Percentiles rank a stretch among this genome's conserved stretches.
Conservation (phyloP, 2,329 filamentous ascomycete genomes). For the Hypoxylon sp. region DNA sequence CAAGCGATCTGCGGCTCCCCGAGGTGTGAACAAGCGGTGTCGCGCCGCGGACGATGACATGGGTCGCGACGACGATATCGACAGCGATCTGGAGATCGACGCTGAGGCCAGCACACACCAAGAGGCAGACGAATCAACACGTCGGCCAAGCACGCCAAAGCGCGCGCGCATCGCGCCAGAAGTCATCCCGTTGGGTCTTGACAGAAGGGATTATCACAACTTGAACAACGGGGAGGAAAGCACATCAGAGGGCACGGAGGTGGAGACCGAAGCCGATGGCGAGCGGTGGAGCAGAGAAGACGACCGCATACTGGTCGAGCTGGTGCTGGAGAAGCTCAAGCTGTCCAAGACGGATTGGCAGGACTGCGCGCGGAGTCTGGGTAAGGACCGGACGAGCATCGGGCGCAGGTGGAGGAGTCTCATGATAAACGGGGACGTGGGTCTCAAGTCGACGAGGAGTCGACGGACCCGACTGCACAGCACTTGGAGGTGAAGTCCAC, state of each 20-base stretch:
- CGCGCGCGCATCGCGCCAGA: slow-evolving; percentile 68
- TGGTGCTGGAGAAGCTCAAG: slow-evolving; percentile 72
- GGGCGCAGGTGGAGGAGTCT: slow-evolving; percentile 70
- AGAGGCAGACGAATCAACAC: slow-evolving; percentile 33
- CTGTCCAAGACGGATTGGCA: slow-evolving; percentile 72
- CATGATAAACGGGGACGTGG: slow-evolving; percentile 66
- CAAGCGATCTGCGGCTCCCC: slow-evolving; percentile 53
- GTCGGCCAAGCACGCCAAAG: slow-evolving; percentile 64
- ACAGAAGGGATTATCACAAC: slow-evolving; percentile 65
- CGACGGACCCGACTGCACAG: slow-evolving; percentile 60
- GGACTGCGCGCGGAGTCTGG: slow-evolving; percentile 70
- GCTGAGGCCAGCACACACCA: slow-evolving; percentile 36
- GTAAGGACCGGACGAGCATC: slow-evolving; percentile 66
- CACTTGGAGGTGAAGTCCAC: slow-evolving; percentile 60
- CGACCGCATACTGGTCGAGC: slow-evolving; percentile 71
- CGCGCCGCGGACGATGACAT: slow-evolving; percentile 57
- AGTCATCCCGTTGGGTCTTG: slow-evolving; percentile 66
- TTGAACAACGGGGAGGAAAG: slow-evolving; percentile 50
- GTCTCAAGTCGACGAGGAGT: slow-evolving; percentile 60
- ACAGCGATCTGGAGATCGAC: slow-evolving; percentile 51
- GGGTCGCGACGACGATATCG: slow-evolving; percentile 51
- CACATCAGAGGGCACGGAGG: slow-evolving; percentile 48
- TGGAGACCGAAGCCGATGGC: slow-evolving; percentile 56
- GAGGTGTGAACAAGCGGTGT: slow-evolving; percentile 63
- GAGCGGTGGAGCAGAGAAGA: slow-evolving; percentile 69